Conservation (phyloP, 352 stramenopile genomes). For the Phytophthora ramorum region DNA sequence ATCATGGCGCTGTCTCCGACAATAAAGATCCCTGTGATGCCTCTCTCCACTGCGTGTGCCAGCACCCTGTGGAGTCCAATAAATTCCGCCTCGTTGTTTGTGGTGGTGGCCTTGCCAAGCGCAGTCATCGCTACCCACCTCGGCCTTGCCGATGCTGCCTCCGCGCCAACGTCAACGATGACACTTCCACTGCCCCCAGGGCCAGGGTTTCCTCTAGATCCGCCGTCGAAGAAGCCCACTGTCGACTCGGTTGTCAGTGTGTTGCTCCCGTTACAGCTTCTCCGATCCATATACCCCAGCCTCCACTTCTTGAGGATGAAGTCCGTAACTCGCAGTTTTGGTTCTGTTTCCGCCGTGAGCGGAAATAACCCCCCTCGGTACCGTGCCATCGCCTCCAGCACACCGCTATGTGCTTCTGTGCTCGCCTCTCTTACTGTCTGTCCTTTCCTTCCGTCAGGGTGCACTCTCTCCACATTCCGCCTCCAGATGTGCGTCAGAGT, state of each 20-base stretch:
- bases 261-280: too few species aligned
- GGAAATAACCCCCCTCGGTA: too few species aligned
- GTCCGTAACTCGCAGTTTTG: too few species aligned
- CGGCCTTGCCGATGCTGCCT: too few species aligned
- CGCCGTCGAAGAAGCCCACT: conserved; percentile 10
- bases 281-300: too few species aligned
- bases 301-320: too few species aligned
- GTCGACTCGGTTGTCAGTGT: too few species aligned
- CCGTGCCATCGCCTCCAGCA: too few species aligned
- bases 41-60: neutral
- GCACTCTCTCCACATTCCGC: neutral
- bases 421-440: too few species aligned
- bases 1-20: conserved; percentile 17
- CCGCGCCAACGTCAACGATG: too few species aligned
- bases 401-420: too few species aligned
- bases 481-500: neutral
- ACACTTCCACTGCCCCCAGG: conserved; percentile 3
- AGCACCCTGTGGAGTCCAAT: conserved; percentile 4
- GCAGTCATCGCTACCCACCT: neutral
- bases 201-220: neutral
- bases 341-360: too few species aligned
- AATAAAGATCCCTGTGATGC: conserved; percentile 2
- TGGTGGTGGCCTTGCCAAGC: neutral
- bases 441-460: neutral
- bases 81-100: conserved; percentile 15